Conservation (phyloP, 441 rosid species). For the Cnidoscolus chayamansa region DNA sequence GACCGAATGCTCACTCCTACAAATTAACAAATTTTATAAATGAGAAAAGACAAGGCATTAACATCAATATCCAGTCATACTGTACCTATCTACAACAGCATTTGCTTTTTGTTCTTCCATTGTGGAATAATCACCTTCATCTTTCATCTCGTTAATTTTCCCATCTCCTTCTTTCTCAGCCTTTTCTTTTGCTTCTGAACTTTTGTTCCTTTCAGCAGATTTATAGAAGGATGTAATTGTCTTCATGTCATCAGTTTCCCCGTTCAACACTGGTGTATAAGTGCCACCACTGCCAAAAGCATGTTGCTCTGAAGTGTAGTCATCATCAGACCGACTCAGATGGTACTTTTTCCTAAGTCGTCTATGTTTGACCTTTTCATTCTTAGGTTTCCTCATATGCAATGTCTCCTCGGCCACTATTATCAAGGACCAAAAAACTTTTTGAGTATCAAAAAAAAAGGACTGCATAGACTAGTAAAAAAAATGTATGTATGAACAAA, state of each 20-base stretch:
- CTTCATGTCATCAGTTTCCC: slow-evolving; percentile 30
- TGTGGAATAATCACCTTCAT: slow-evolving; percentile 5
- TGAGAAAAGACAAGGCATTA: neutral
- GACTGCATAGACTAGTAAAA: neutral
- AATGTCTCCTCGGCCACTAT: slow-evolving; percentile 32
- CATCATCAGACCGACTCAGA: slow-evolving; percentile 44
- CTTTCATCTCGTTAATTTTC: slow-evolving; percentile 19
- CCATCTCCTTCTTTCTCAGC: slow-evolving; percentile 23
- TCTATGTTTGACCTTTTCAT: slow-evolving; percentile 29
- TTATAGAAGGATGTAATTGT: slow-evolving; percentile 32
- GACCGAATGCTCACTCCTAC: too few species aligned
- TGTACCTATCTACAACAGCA: slow-evolving; percentile 28
- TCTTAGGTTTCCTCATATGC: slow-evolving; percentile 25
- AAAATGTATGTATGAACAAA: neutral
- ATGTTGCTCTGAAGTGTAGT: slow-evolving; percentile 24
- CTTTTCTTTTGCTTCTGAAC: slow-evolving; percentile 23
- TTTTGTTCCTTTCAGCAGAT: slow-evolving; percentile 24
- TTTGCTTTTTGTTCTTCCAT: slow-evolving; percentile 11
- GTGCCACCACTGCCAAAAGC: slow-evolving; percentile 18
- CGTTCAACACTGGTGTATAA: slow-evolving; percentile 18
- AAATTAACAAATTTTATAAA: neutral
- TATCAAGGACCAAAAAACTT: slow-evolving; percentile 10
- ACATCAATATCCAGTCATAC: neutral
- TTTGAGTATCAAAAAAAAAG: neutral
- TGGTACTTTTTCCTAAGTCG: slow-evolving; percentile 50